phyloP scores from a whole-genome alignment of 139 green algal genomes.

The Volvox reticuliferus region DNA sequence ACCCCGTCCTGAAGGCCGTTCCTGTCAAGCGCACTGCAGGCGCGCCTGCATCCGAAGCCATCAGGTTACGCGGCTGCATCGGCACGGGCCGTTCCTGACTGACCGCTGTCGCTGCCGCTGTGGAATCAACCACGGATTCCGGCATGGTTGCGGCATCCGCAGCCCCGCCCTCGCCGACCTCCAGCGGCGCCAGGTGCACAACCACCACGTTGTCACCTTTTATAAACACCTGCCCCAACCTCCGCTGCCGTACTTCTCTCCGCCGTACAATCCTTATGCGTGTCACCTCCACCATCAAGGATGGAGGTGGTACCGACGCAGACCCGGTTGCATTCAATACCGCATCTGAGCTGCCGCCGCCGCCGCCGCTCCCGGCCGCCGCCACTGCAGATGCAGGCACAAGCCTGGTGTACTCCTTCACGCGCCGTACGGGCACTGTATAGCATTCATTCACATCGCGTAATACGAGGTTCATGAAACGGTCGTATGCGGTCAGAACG shows the following conservation, averaged over 20 bases:
- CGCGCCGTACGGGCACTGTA: slow-evolving; percentile 69
- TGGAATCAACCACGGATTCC: neutral
- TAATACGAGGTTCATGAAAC: slow-evolving; percentile 83
- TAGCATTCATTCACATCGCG: slow-evolving; percentile 81
- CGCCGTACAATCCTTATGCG: slow-evolving; percentile 36
- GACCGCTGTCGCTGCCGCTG: neutral
- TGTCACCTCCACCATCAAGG: slow-evolving; percentile 24
- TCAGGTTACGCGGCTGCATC: too few relatives aligned
- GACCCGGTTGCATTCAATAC: neutral
- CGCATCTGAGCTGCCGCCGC: neutral
- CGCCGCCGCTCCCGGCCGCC: neutral
- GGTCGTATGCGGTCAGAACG: slow-evolving; percentile 75
- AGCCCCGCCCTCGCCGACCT: neutral
- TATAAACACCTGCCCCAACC: slow-evolving; percentile 77
- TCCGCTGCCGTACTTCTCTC: slow-evolving; percentile 73
- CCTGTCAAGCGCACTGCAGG: too few relatives aligned
- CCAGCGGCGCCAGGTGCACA: neutral
- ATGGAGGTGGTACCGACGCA: too few relatives aligned
- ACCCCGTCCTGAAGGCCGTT: too few relatives aligned
- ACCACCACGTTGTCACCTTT: slow-evolving; percentile 78
- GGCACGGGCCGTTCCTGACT: too few relatives aligned
- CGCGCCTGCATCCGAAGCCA: too few relatives aligned
- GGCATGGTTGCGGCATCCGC: too few relatives aligned
- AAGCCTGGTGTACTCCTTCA: neutral
- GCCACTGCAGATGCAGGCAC: slow-evolving; percentile 8